Percentiles rank a stretch among this genome's conserved stretches.
Evolutionary conservation across 352 stramenopile species (phyloP).

Genomic region (Phytopythium chamaehyphon): DNA sequence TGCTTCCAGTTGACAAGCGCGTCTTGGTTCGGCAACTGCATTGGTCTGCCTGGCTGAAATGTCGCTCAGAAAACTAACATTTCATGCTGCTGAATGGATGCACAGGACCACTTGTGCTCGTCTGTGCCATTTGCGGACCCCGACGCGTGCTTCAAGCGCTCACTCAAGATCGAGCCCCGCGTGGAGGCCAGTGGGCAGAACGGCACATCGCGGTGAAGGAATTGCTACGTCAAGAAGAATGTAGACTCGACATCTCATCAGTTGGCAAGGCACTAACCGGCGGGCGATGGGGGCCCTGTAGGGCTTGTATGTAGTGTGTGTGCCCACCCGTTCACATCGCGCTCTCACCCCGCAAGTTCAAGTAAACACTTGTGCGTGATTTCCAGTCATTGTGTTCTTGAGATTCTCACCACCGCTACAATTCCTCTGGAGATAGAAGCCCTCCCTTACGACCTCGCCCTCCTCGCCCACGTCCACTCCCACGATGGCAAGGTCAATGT

Average conservation of each 20-base stretch:
- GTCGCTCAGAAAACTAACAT: conserved; percentile 1
- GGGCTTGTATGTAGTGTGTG: not conserved
- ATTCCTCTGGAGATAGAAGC: not conserved
- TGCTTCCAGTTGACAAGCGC: conserved; percentile 73
- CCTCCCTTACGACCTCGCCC: not conserved
- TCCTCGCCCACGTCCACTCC: not conserved
- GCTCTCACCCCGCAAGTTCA: no score
- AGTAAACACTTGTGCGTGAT: no score
- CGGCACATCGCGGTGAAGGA: conserved; percentile 2
- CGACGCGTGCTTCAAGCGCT: conserved; percentile 77
- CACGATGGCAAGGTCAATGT: no score
- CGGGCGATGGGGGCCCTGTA: no score
- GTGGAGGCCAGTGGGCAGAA: conserved; percentile 25
- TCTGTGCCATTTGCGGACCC: conserved; percentile 53
- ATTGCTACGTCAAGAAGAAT: not conserved
- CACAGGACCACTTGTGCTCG: conserved; percentile 73
- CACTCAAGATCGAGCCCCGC: conserved; percentile 77
- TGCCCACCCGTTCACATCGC: not conserved
- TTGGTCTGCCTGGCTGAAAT: not conserved
- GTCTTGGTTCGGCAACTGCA: conserved; percentile 51
- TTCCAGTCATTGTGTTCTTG: no score
- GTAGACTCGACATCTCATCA: not conserved
- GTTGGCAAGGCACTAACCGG: not conserved
- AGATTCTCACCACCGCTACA: not conserved
- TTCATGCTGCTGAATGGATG: not conserved